Percentiles rank a stretch among this genome's conserved stretches.
Evolutionary conservation across 73 alveolate species (phyloP).

Genomic region (Diophrys appendiculata): DNA sequence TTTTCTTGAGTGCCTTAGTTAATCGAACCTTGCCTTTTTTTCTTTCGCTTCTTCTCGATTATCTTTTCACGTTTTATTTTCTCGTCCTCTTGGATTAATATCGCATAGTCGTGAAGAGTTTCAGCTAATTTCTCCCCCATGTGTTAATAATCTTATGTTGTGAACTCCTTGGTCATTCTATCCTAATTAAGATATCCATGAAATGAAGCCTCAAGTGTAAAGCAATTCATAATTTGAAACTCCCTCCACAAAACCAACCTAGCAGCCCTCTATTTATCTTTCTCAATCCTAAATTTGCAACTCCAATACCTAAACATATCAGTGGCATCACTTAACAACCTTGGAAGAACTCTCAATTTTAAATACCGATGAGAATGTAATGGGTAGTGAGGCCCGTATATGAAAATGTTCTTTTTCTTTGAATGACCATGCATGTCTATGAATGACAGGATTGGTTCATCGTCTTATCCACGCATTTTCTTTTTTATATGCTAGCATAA

Average conservation of each 20-base stretch:
- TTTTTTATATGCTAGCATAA: conserved; percentile 21
- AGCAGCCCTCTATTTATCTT: conserved; percentile 61
- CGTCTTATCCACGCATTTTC: conserved; percentile 9
- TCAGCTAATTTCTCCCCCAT: conserved; percentile 53
- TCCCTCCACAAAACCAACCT: conserved; percentile 63
- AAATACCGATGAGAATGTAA: conserved; percentile 51
- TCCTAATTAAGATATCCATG: conserved; percentile 15
- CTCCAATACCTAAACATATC: conserved; percentile 64
- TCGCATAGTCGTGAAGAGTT: too few species aligned
- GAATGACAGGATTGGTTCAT: conserved; percentile 31
- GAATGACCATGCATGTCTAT: conserved; percentile 72
- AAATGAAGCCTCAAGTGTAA: conserved; percentile 61
- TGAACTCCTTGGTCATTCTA: conserved; percentile 23
- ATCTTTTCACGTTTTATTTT: too few species aligned
- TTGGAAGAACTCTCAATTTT: conserved; percentile 61
- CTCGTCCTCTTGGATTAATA: too few species aligned
- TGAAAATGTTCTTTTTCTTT: conserved; percentile 47
- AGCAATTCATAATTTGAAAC: conserved; percentile 40
- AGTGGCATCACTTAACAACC: conserved; percentile 48
- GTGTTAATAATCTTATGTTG: not conserved
- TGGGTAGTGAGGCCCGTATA: conserved; percentile 76
- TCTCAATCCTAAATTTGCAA: conserved; percentile 60
- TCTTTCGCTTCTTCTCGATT: too few species aligned
- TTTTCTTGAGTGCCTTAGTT: too few species aligned
- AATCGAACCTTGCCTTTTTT: too few species aligned